phyloP scores from a whole-genome alignment of 768 basidiomycete species.

The Xerocomellus amylosporus region DNA sequence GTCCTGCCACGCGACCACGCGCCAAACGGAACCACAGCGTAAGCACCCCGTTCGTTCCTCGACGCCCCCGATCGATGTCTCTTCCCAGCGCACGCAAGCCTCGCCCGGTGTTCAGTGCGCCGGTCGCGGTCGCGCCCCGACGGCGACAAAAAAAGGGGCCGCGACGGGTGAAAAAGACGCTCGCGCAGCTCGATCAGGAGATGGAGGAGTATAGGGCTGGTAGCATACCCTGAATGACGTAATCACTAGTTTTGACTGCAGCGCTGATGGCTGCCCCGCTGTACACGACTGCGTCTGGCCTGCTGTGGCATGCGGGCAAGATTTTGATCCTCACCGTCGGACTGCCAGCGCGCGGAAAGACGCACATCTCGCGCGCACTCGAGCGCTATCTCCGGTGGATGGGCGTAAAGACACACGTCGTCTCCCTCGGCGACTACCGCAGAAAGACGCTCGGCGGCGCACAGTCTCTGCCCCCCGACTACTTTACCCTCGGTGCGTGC shows the following conservation, averaged over 20 bases:
- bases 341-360: constrained; percentile 92
- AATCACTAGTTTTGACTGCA: constrained; percentile 11
- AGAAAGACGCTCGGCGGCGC: constrained; percentile 87
- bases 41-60: constrained; percentile 1
- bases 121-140: constrained; percentile 32
- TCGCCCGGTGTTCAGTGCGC: constrained; percentile 14
- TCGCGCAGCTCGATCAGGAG: constrained; percentile 68
- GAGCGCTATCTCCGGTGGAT: constrained; percentile 99
- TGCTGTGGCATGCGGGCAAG: constrained; percentile 91
- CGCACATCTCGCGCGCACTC: constrained; percentile 91
- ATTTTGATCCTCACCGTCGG: constrained; percentile 92
- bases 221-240: constrained; percentile 5
- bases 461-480: constrained; percentile 85
- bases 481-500: constrained; percentile 75
- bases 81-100: constrained; percentile 21
- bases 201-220: constrained; percentile 75
- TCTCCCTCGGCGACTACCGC: constrained; percentile 93
- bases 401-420: constrained; percentile 93
- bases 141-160: constrained; percentile 69
- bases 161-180: constrained; percentile 65
- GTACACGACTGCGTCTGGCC: constrained; percentile 86
- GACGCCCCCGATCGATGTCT: constrained; percentile 1
- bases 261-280: constrained; percentile 79
- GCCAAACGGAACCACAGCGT: constrained; percentile 20
- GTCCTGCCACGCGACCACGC: constrained; percentile 11